Percentiles rank a stretch among this genome's conserved stretches.
phyloP scores from a whole-genome alignment of 2,329 filamentous ascomycete genomes.

The Aspergillus neotritici region DNA sequence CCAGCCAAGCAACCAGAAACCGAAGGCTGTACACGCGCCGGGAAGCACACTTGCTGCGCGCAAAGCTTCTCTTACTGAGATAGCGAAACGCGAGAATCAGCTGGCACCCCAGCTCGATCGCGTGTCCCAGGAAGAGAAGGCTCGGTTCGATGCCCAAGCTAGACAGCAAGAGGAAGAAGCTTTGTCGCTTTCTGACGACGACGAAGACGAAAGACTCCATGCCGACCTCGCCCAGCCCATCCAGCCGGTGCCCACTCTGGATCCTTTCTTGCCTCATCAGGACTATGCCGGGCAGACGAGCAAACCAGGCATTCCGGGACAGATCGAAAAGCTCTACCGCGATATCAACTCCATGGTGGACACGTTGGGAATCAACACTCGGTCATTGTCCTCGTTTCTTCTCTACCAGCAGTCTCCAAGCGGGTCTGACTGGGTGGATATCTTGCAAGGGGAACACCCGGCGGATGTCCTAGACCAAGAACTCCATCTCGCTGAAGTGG shows the following conservation, averaged over 20 bases:
- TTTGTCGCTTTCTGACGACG: constrained; percentile 40
- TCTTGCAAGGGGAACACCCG: constrained; percentile 46
- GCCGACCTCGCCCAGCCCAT: constrained; percentile 41
- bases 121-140: constrained; percentile 22
- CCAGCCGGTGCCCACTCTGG: constrained; percentile 39
- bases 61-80: constrained; percentile 34
- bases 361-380: constrained; percentile 78
- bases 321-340: constrained; percentile 46
- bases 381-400: constrained; percentile 57
- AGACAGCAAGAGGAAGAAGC: constrained; percentile 27
- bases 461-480: constrained; percentile 64
- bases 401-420: constrained; percentile 39
- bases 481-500: constrained; percentile 72
- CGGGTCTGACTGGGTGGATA: constrained; percentile 45
- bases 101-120: constrained; percentile 20
- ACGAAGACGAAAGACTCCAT: constrained; percentile 45
- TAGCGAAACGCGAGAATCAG: constrained; percentile 25
- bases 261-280: constrained; percentile 46
- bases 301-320: constrained; percentile 45
- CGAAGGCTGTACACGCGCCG: constrained; percentile 35
- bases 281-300: constrained; percentile 40
- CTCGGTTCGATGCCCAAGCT: constrained; percentile 27
- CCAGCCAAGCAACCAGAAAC: constrained; percentile 30
- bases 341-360: constrained; percentile 77
- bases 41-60: constrained; percentile 37